These are phyloP conservation scores for Metarhizium humberi DNA, from an alignment of 2,329 filamentous ascomycete species.

Conservation along the genomic window DNA sequence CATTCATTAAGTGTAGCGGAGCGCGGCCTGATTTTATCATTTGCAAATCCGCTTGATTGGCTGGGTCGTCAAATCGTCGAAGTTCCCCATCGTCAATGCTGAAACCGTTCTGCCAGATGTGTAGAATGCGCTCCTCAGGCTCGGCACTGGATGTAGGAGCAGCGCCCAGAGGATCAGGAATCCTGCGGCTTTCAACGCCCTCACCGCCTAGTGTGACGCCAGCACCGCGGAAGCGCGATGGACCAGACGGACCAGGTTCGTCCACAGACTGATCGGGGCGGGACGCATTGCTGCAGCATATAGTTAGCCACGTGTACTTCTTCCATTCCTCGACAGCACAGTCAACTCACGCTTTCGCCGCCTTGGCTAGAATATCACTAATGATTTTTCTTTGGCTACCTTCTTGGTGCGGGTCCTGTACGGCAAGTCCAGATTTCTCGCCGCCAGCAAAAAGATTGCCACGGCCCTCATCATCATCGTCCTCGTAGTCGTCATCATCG, in stretches of 20 bases:
- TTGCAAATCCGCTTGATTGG: constrained; percentile 59
- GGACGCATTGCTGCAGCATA: constrained; percentile 44
- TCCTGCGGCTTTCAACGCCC: constrained; percentile 57
- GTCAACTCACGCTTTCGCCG: constrained; percentile 46
- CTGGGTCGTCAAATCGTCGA: constrained; percentile 69
- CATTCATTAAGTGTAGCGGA: constrained; percentile 69
- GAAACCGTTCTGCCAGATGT: constrained; percentile 78
- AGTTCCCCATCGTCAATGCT: constrained; percentile 76
- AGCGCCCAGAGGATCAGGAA: constrained; percentile 48
- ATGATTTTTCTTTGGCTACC: constrained; percentile 46
- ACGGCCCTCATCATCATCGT: constrained; percentile 48
- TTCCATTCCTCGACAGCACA: not conserved
- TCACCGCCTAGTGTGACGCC: constrained; percentile 74
- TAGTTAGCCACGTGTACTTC: not conserved
- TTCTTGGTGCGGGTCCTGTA: constrained; percentile 49
- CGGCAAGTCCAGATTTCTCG: constrained; percentile 68
- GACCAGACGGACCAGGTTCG: constrained; percentile 36
- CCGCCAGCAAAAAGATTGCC: constrained; percentile 74
- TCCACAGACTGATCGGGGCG: constrained; percentile 42
- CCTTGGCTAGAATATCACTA: constrained; percentile 55
- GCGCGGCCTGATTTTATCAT: constrained; percentile 72
- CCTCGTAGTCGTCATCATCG: constrained; percentile 44
- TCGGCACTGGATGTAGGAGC: constrained; percentile 22
- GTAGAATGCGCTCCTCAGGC: constrained; percentile 59
- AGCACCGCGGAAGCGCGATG: constrained; percentile 54